Conservation (phyloP, 1,284 basidiomycete species). For the Ustilago nuda region DNA sequence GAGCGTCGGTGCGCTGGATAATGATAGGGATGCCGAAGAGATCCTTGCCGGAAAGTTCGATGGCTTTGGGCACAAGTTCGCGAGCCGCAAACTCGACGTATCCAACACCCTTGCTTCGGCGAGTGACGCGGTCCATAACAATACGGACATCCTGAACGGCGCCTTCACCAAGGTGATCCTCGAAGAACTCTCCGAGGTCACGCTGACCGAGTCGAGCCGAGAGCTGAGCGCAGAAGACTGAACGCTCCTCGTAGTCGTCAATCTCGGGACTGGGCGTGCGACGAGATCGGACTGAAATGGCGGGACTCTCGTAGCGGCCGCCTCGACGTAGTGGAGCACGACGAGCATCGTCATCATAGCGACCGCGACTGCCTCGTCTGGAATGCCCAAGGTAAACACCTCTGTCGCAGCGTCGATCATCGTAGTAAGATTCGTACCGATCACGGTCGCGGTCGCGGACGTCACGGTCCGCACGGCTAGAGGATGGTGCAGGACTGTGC, state of each 20-base stretch:
- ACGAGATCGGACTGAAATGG: conserved; percentile 36
- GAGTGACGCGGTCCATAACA: conserved; percentile 90
- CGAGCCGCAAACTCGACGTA: conserved; percentile 95
- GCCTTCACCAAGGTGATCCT: conserved; percentile 88
- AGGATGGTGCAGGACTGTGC: conserved; percentile 32
- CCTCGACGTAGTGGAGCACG: conserved; percentile 27
- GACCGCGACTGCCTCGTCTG: conserved; percentile 20
- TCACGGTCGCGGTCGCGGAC: conserved; percentile 16
- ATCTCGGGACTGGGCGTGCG: conserved; percentile 57
- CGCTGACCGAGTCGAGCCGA: conserved; percentile 92
- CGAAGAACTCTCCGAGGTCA: conserved; percentile 98
- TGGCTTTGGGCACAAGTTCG: conserved; percentile 89
- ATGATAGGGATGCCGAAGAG: conserved; percentile 98
- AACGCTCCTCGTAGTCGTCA: conserved; percentile 80
- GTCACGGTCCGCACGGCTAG: conserved; percentile 34
- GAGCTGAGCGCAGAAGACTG: conserved; percentile 97
- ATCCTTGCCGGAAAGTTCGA: conserved; percentile 88
- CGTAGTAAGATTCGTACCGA: conserved; percentile 45
- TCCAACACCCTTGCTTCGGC: conserved; percentile 94
- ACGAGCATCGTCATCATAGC: conserved; percentile 34
- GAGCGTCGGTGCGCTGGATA: conserved; percentile 94
- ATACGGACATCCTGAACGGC: conserved; percentile 94
- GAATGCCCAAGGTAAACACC: conserved; percentile 18
- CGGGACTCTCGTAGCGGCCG: conserved; percentile 37
- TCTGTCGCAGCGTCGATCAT: conserved; percentile 42